These are phyloP conservation scores for Obba rivulosa DNA, from an alignment of 768 basidiomycete species.

Conservation along the genomic window DNA sequence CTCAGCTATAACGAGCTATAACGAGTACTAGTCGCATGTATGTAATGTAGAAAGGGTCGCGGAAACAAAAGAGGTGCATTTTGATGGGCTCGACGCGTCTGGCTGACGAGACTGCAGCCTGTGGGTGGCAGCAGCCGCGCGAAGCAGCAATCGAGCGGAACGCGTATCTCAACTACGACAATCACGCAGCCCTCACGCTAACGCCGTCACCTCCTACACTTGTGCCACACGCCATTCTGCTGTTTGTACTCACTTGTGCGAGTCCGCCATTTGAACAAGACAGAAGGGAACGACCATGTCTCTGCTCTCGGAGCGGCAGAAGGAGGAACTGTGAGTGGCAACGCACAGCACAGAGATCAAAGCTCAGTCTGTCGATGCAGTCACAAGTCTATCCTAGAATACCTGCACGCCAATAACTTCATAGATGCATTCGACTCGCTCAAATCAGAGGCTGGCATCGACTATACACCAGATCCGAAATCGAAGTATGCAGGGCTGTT, in stretches of 20 bases:
- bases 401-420: conserved; percentile 64
- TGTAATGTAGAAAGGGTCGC: neutral
- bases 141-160: too few relatives aligned
- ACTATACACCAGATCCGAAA: conserved; percentile 80
- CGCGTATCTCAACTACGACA: too few relatives aligned
- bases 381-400: conserved; percentile 79
- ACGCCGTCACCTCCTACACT: too few relatives aligned
- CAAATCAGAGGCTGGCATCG: conserved; percentile 47
- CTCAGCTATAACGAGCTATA: too few relatives aligned
- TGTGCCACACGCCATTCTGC: too few relatives aligned
- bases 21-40: too few relatives aligned
- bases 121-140: too few relatives aligned
- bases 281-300: conserved; percentile 26
- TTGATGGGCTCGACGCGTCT: too few relatives aligned
- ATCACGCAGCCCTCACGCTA: too few relatives aligned
- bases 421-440: conserved; percentile 55
- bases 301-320: conserved; percentile 40
- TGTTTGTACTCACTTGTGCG: too few relatives aligned
- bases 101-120: too few relatives aligned
- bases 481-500: conserved; percentile 81
- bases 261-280: too few relatives aligned
- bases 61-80: neutral
- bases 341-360: neutral
- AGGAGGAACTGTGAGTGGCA: conserved; percentile 40
- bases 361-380: conserved; percentile 29